Conservation (phyloP, 2,329 filamentous ascomycete species). For the Colletotrichum tropicicola region DNA sequence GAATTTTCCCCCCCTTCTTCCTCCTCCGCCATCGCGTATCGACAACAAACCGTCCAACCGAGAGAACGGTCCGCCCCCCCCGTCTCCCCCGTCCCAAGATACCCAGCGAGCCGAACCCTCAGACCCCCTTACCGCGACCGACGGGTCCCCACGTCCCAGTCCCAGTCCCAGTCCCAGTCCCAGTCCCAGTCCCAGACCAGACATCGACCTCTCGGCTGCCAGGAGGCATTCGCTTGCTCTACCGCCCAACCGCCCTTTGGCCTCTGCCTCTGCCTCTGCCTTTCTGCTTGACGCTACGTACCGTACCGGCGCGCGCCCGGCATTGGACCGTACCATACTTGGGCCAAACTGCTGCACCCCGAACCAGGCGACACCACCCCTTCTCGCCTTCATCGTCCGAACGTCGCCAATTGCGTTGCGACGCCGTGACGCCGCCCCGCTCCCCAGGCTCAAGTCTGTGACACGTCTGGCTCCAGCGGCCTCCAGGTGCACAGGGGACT, state of each 20-base stretch:
- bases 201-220: background rate
- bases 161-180: background rate
- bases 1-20: background rate
- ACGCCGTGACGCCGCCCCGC: slow-evolving; percentile 25
- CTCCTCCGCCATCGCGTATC: background rate
- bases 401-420: slow-evolving; percentile 29
- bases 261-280: background rate
- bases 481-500: slow-evolving; percentile 10
- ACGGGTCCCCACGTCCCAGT: slow-evolving; percentile 5
- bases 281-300: background rate
- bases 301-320: too few species aligned
- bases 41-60: background rate
- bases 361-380: slow-evolving; percentile 1
- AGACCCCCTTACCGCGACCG: slow-evolving; percentile 17
- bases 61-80: background rate
- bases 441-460: slow-evolving; percentile 24
- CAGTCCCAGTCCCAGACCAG: background rate
- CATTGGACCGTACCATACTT: too few species aligned
- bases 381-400: slow-evolving; percentile 18
- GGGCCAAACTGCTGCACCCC: too few species aligned
- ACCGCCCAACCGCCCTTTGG: too few species aligned
- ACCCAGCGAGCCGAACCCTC: background rate
- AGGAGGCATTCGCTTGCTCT: slow-evolving; percentile 30
- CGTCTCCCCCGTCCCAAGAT: slow-evolving; percentile 1
- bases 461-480: slow-evolving; percentile 26